Evolutionary conservation across 1,139 yeast genomes (phyloP), one percentile per base, ranked within the genome.

Genomic region (Torulaspora pretoriensis): DNA sequence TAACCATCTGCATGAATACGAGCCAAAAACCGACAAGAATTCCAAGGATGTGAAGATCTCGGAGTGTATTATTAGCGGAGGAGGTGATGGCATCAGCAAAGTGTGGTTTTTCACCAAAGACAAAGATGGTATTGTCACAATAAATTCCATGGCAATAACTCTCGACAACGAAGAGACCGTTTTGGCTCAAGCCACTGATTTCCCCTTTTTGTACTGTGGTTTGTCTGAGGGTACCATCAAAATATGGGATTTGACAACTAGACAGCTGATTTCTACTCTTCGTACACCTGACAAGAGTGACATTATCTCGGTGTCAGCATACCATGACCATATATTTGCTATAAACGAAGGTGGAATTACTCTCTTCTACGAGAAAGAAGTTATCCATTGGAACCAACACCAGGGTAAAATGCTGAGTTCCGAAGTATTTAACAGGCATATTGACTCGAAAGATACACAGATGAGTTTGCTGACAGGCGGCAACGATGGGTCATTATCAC

Each of bases 81-180:
- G 96, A 40, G 97, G 97, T 40, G 97, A 92, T 65, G 97, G 97
- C 0, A 59, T 77, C 2, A 77, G 85, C 19, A 86, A 85, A 55
- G 65, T 89, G 10, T 92, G 98, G 98, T 68, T 70, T 2, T 54
- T 77, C 16, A 34, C 48, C 3, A 52, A 35, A 26, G 40, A 40
- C n/a, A 27, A 23, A 5, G 43, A 48, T 24, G 45, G 46, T 9
- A 44, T 36, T 22, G 54, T 57, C 6, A 49, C 28, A 14, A 45
- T 54, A 27, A 53, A 44, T 17, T 44, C 52, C 33, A 48, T 47
- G 26, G 48, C 51, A 38, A 40, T 56, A 29, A 67, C 76, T 8
- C 65, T 88, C 39, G 82, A 80, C 40, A 83, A 85, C 55, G 80
- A 79, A 3, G 87, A 81, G 31, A 77, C 87, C 4, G 80, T 88